Base-by-base conservation (phyloP, 2,329 filamentous ascomycete species). In the Hypoxylon sp. region DNA sequence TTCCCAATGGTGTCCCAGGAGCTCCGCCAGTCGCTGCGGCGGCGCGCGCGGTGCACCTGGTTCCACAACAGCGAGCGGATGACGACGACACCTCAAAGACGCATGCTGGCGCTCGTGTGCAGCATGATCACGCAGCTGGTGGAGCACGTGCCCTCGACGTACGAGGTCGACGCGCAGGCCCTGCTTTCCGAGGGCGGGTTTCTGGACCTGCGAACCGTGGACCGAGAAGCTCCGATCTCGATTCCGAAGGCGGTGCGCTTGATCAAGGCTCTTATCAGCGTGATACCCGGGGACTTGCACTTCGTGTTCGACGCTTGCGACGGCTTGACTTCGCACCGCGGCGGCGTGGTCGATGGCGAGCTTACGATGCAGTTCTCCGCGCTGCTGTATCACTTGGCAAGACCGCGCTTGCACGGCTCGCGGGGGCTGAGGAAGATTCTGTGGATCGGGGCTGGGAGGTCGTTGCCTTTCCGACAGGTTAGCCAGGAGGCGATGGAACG, bases 261-360 rank as follows among this genome's bases (percentile, higher is more conserved):
- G n/a, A n/a, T n/a, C n/a, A n/a, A n/a, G n/a, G n/a, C n/a, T n/a
- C n/a, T n/a, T n/a, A n/a, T n/a, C n/a, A n/a, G n/a, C n/a, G n/a
- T n/a, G 21, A 32, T 31, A 9, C 40, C 40, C 3, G 13, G 13
- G 5, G 13, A n/a, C 4, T 9, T 34, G 15, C 15, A 32, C 3
- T 34, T 43, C 13, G 12, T 43, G 13, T 43, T 43, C 13, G 20
- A 30, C 3, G 29, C 29, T 12, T 43, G 40, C 17, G 6, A 34
- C 11, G 16, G 17, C 6, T 26, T 37, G 7, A 9, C 12, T 7
- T n/a, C 7, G 2, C 11, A n/a, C 11, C 11, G 19, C 2, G 8
- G 8, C n/a, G n/a, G n/a, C 6, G 7, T 15, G 9, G 8, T 15
- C 16, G 20, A 19, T 19, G 11, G 15, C 7, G 29, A 43, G 8